Evolutionary conservation across 495 filamentous ascomycete genomes (phyloP).

Genomic region (Xeromyces bisporus): DNA sequence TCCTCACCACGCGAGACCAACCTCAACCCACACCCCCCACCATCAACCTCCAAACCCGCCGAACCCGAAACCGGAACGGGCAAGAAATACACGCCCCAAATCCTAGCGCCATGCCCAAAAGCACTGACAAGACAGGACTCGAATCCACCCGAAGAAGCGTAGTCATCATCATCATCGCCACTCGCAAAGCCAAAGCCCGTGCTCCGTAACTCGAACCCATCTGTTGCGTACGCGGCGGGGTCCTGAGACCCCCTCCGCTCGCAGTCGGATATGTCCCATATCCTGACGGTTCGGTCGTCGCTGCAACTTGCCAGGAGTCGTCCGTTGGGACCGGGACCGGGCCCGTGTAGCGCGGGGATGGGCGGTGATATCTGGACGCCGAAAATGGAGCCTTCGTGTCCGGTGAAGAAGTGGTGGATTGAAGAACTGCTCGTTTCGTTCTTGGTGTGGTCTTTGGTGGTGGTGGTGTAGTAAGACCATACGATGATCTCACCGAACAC

Average conservation of each 20-base stretch:
- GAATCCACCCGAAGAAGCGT: constrained; percentile 10
- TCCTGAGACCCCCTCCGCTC: constrained; percentile 14
- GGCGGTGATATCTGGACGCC: constrained; percentile 60
- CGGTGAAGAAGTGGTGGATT: constrained; percentile 59
- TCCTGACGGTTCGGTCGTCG: constrained; percentile 76
- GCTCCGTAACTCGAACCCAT: constrained; percentile 25
- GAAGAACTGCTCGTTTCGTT: constrained; percentile 8
- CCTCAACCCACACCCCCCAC: constrained; percentile 15
- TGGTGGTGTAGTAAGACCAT: constrained; percentile 49
- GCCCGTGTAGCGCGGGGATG: constrained; percentile 22
- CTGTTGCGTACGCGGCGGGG: constrained; percentile 23
- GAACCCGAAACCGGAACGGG: constrained; percentile 7
- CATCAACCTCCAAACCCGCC: neutral
- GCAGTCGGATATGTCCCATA: constrained; percentile 66
- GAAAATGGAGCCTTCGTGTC: constrained; percentile 90
- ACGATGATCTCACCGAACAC: constrained; percentile 86
- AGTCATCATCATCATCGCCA: constrained; percentile 3
- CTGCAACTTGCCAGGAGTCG: constrained; percentile 78
- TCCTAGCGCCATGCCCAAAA: constrained; percentile 77
- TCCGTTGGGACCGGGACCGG: constrained; percentile 15
- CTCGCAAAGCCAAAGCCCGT: constrained; percentile 23
- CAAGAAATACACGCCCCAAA: constrained; percentile 69
- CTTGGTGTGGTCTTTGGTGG: constrained; percentile 1
- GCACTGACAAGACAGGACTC: constrained; percentile 39
- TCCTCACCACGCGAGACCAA: constrained; percentile 72